phyloP scores from a whole-genome alignment of 371 early-diverging fungal species.

The Mortierella polycephala region DNA sequence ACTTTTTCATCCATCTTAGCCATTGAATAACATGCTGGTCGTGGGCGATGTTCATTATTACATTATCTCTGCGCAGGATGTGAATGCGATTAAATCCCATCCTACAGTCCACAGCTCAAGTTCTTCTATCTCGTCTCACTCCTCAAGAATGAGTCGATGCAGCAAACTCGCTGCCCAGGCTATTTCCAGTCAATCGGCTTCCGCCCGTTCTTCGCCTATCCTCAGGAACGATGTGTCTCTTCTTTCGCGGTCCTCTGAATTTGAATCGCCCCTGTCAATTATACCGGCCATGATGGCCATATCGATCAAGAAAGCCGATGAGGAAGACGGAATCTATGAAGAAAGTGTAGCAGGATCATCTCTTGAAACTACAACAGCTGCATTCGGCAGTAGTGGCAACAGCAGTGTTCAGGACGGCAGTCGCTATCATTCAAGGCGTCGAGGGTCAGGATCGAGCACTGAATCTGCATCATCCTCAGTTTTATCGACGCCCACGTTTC shows the following conservation, averaged over 20 bases:
- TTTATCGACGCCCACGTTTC: not conserved
- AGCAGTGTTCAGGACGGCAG: not conserved
- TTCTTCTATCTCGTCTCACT: slow-evolving; percentile 32
- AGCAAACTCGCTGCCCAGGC: slow-evolving; percentile 50
- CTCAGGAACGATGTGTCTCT: slow-evolving; percentile 34
- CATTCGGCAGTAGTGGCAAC: too few relatives aligned
- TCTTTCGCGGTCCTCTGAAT: slow-evolving; percentile 21
- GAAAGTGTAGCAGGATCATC: too few relatives aligned
- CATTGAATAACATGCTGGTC: slow-evolving; percentile 57
- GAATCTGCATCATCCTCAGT: not conserved
- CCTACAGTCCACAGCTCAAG: slow-evolving; percentile 19
- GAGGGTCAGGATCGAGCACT: not conserved
- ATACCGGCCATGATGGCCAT: slow-evolving; percentile 21
- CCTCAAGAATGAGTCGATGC: slow-evolving; percentile 43
- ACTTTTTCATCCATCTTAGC: slow-evolving; percentile 7
- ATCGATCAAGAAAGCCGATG: slow-evolving; percentile 14
- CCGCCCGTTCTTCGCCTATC: slow-evolving; percentile 42
- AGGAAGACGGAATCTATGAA: not conserved
- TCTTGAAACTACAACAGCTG: not conserved
- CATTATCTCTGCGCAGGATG: slow-evolving; percentile 31
- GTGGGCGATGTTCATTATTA: slow-evolving; percentile 65
- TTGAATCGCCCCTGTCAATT: slow-evolving; percentile 31
- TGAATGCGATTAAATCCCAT: slow-evolving; percentile 28
- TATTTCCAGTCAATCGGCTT: slow-evolving; percentile 33
- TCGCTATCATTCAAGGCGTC: not conserved